Conservation (phyloP, 331 rosid genomes). For the Malus hybrid region DNA sequence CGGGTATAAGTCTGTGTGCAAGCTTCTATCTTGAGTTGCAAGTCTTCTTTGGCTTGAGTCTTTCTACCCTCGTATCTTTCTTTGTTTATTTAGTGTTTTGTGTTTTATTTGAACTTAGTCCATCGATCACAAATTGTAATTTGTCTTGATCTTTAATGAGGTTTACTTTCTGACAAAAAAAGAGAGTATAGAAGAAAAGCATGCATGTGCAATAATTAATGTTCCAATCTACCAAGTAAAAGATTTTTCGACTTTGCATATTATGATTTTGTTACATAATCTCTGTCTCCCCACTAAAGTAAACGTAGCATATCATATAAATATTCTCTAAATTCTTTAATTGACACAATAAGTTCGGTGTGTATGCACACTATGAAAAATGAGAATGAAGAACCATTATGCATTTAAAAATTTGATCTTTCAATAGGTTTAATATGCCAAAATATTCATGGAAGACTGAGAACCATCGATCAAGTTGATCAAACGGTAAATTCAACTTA, state of each 20-base stretch:
- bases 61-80: too few relatives aligned
- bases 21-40: too few relatives aligned
- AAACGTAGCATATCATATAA: not conserved
- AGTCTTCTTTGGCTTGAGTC: too few relatives aligned
- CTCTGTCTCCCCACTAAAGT: conserved; percentile 12
- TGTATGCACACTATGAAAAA: not conserved
- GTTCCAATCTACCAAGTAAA: not conserved
- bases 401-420: not conserved
- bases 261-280: not conserved
- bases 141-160: too few relatives aligned
- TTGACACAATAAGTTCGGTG: not conserved
- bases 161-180: too few relatives aligned
- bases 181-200: not conserved
- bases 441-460: not conserved
- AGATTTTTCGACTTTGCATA: not conserved
- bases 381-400: not conserved
- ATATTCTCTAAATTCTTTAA: not conserved
- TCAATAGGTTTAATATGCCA: not conserved
- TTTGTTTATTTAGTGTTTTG: too few relatives aligned
- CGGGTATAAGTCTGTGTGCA: too few relatives aligned
- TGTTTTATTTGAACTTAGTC: too few relatives aligned
- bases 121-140: too few relatives aligned
- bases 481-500: not conserved
- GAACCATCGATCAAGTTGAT: not conserved
- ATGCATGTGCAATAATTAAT: not conserved